Base-by-base conservation (phyloP, 192 early-diverging fungal genomes). In the Coemansia sp. region DNA sequence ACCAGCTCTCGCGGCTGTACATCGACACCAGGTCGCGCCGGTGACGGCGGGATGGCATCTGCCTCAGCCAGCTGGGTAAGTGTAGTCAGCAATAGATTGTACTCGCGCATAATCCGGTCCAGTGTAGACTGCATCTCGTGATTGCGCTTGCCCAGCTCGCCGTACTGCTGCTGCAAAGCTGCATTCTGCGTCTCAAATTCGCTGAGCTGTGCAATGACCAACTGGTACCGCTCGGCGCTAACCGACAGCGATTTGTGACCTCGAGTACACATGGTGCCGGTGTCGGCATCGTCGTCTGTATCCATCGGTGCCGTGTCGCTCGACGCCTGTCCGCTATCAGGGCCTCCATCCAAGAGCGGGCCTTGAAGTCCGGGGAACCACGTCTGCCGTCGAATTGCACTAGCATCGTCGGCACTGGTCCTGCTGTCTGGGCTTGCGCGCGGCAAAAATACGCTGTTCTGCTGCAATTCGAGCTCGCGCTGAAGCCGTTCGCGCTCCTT, bases 291-390 rank as follows among this genome's bases (percentile, higher is more conserved):
- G 15, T 32, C 50, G 30, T 66, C 62, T 1, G 50, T 19, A 28
- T 69, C 67, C 66, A 70, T 69, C 15, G 51, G n/a, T 8, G 1
- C 34, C 8, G 40, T 48, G 9, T 47, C 26, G 20, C n/a, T 23
- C 5, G 22, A 25, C 22, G 4, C 25, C 2, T 38, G 15, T 54
- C 19, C 30, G 12, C 10, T 10, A 20, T 8, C 20, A 15, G 3
- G 27, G 42, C 7, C 39, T 27, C 14, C 20, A n/a, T 17, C 27
- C 30, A n/a, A 44, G 38, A 64, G 27, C 2, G 64, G 57, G 8
- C 51, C 46, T 22, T 64, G 67, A 2, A 68, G 55, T 7, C 78
- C 78, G 1, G 73, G 57, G 35, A 76, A 72, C 78, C 78, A 80
- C 8, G 78, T 80, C 49, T 80, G 78, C 9, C 78, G 55, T 14